Evolutionary conservation across 2,329 filamentous ascomycete genomes (phyloP).

Genomic region (Dactylellina drechsleri): DNA sequence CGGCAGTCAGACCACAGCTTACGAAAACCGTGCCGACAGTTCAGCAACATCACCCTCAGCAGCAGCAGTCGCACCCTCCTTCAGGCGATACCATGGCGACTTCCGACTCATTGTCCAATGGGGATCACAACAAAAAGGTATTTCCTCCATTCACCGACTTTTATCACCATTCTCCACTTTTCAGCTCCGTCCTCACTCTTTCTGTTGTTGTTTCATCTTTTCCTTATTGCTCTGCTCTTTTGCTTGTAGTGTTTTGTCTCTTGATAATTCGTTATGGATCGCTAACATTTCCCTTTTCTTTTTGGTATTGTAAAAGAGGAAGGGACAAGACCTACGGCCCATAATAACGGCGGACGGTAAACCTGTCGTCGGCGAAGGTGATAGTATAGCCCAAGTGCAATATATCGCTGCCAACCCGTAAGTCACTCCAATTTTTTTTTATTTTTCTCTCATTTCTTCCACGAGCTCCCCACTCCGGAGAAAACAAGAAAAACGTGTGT

Average conservation of each 20-base stretch:
- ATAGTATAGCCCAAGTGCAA: constrained; percentile 52
- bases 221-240: too few species aligned
- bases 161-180: background rate
- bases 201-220: constrained; percentile 20
- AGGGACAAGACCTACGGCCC: constrained; percentile 52
- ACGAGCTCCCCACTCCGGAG: background rate
- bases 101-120: constrained; percentile 42
- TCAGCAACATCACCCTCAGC: constrained; percentile 45
- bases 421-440: constrained; percentile 27
- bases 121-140: constrained; percentile 53
- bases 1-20: constrained; percentile 55
- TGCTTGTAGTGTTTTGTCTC: too few species aligned
- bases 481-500: background rate
- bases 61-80: constrained; percentile 42
- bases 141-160: constrained; percentile 2
- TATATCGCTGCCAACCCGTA: constrained; percentile 54
- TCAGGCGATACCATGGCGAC: constrained; percentile 24
- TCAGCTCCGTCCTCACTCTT: background rate
- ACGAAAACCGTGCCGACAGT: constrained; percentile 55
- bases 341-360: constrained; percentile 54
- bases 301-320: constrained; percentile 46
- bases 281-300: constrained; percentile 22
- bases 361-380: constrained; percentile 51
- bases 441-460: background rate
- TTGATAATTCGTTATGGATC: constrained; percentile 7